Evolutionary conservation across 2,329 filamentous ascomycete genomes (phyloP).

Genomic region (Myriosclerotinia curreyana): DNA sequence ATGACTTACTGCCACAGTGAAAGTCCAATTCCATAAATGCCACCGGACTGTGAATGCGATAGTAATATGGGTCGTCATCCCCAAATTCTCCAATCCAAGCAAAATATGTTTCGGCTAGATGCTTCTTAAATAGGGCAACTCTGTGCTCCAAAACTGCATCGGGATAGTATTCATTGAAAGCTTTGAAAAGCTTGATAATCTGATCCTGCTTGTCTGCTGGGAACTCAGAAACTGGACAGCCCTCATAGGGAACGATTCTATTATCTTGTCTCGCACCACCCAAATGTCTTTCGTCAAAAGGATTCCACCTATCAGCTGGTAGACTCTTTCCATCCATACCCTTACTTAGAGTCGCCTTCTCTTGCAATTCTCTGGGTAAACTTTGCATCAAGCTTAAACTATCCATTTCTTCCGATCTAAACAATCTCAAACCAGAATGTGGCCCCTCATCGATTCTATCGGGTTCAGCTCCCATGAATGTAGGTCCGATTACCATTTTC

Average conservation of each 20-base stretch:
- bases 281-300: conserved; percentile 74
- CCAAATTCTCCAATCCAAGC: conserved; percentile 72
- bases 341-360: conserved; percentile 38
- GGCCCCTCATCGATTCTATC: conserved; percentile 47
- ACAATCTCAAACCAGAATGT: conserved; percentile 33
- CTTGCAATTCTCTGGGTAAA: conserved; percentile 33
- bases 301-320: conserved; percentile 66
- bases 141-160: conserved; percentile 51
- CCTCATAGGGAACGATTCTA: conserved; percentile 69
- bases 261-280: conserved; percentile 80
- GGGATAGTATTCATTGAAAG: conserved; percentile 70
- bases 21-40: conserved; percentile 76
- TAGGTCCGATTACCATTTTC: conserved; percentile 68
- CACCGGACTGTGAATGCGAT: conserved; percentile 72
- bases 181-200: conserved; percentile 56
- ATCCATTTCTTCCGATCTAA: conserved; percentile 32
- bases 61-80: conserved; percentile 71
- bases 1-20: conserved; percentile 56
- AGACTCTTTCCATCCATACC: conserved; percentile 39
- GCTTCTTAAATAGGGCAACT: conserved; percentile 51
- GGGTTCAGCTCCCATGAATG: conserved; percentile 78
- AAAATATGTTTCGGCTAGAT: conserved; percentile 72
- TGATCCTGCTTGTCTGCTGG: conserved; percentile 48
- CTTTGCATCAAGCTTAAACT: conserved; percentile 37
- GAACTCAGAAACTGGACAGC: conserved; percentile 54